Conservation (phyloP, 257 asterid genomes). For the Nicotiana undulata region DNA sequence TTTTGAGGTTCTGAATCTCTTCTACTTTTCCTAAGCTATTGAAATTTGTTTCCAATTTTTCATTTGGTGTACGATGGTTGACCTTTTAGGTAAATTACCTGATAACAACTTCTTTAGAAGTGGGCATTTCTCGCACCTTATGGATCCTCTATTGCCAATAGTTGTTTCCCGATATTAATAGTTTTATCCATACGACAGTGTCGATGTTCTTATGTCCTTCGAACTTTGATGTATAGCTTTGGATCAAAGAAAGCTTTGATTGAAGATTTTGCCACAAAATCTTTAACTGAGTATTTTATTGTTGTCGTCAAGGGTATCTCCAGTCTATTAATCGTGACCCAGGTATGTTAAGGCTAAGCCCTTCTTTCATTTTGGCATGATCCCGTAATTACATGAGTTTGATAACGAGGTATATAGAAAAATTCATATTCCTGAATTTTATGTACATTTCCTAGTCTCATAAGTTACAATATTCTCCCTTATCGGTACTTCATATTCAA, state of each 20-base stretch:
- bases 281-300: constrained; percentile 14
- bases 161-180: no score
- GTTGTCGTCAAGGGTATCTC: constrained; percentile 79
- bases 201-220: no score
- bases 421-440: no score
- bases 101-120: background rate
- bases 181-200: no score
- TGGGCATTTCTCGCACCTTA: background rate
- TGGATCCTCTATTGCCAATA: no score
- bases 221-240: constrained; percentile 80
- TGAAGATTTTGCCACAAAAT: constrained; percentile 69
- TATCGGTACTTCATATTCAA: no score
- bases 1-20: background rate
- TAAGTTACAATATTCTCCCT: no score
- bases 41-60: background rate
- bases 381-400: no score
- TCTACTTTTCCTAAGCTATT: background rate
- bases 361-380: no score
- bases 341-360: no score
- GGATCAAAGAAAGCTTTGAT: constrained; percentile 82
- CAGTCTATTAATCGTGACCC: constrained; percentile 73
- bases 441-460: no score
- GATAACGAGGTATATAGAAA: no score
- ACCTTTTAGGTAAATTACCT: background rate
- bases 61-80: background rate